These are phyloP conservation scores for Diplosphaera chodatii DNA, from an alignment of 139 green algal species.

Conservation along the genomic window DNA sequence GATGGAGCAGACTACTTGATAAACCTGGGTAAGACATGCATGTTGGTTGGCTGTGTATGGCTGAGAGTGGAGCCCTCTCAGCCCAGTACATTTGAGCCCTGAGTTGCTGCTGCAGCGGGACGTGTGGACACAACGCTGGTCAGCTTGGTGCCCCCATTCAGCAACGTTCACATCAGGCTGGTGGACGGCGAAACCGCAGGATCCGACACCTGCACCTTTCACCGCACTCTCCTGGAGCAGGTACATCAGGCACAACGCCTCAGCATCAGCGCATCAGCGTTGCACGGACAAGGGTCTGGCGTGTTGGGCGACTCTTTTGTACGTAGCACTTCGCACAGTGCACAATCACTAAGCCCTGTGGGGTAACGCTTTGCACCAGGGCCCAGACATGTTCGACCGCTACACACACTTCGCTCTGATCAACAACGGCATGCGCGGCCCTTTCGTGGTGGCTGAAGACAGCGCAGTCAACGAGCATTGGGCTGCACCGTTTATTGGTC, in stretches of 20 bases:
- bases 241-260: too few species aligned
- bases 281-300: too few species aligned
- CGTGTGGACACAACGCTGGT: slow-evolving; percentile 5
- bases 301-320: too few species aligned
- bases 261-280: too few species aligned
- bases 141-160: slow-evolving; percentile 4
- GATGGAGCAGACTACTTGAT: slow-evolving; percentile 17
- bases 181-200: slow-evolving; percentile 7
- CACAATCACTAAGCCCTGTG: background rate
- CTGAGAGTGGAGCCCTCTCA: too few species aligned
- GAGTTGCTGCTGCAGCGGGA: too few species aligned
- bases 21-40: slow-evolving; percentile 2
- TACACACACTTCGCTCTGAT: slow-evolving; percentile 16
- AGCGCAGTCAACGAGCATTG: slow-evolving; percentile 6
- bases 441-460: slow-evolving; percentile 1
- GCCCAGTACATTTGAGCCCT: too few species aligned
- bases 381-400: slow-evolving; percentile 5
- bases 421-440: slow-evolving; percentile 23
- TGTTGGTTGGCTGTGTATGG: too few species aligned
- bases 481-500: slow-evolving; percentile 7
- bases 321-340: too few species aligned
- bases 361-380: background rate
- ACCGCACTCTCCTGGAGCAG: slow-evolving; percentile 9
- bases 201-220: slow-evolving; percentile 22
- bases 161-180: slow-evolving; percentile 14